A percentile compares a stretch with the other conserved stretches of the same genome.
These are phyloP conservation scores for Grosmannia huntii DNA, from an alignment of 2,329 filamentous ascomycete genomes.

Conservation along the genomic window DNA sequence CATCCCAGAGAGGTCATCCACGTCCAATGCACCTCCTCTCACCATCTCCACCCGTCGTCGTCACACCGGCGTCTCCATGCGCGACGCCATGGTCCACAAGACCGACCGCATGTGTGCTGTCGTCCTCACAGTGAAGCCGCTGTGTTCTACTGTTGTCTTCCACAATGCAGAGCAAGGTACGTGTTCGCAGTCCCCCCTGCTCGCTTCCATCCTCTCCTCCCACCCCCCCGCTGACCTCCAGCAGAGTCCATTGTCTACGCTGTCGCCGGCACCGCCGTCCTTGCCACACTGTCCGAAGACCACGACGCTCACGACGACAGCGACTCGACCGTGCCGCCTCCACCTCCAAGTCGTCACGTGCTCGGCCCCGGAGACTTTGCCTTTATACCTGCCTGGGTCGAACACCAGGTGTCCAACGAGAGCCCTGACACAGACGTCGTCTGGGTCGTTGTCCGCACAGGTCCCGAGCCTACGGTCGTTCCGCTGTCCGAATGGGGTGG, in stretches of 20 bases:
- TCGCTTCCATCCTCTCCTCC: not conserved
- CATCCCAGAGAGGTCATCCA: no score
- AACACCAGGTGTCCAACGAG: conserved; percentile 59
- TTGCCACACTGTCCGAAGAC: conserved; percentile 40
- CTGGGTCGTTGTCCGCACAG: conserved; percentile 54
- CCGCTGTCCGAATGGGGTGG: conserved; percentile 52
- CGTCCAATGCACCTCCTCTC: not conserved
- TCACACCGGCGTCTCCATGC: conserved; percentile 9
- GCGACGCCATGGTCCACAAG: conserved; percentile 47
- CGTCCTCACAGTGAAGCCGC: conserved; percentile 53
- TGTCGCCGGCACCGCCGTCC: conserved; percentile 44
- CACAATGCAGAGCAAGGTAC: conserved; percentile 57
- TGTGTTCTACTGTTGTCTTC: conserved; percentile 48
- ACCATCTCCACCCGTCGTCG: not conserved
- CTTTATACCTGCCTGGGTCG: conserved; percentile 54
- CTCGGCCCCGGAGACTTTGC: conserved; percentile 55
- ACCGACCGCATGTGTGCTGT: conserved; percentile 55
- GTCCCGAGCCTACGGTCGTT: conserved; percentile 46
- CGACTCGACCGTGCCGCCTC: conserved; percentile 21
- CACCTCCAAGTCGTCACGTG: conserved; percentile 36
- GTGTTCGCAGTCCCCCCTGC: no score
- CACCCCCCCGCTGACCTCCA: not conserved
- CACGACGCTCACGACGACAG: conserved; percentile 30
- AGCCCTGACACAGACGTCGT: conserved; percentile 40
- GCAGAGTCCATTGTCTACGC: conserved; percentile 57